Percentiles rank a stretch among this genome's conserved stretches.
Conservation (phyloP, 768 basidiomycete genomes). For the Auricularia sp. region DNA sequence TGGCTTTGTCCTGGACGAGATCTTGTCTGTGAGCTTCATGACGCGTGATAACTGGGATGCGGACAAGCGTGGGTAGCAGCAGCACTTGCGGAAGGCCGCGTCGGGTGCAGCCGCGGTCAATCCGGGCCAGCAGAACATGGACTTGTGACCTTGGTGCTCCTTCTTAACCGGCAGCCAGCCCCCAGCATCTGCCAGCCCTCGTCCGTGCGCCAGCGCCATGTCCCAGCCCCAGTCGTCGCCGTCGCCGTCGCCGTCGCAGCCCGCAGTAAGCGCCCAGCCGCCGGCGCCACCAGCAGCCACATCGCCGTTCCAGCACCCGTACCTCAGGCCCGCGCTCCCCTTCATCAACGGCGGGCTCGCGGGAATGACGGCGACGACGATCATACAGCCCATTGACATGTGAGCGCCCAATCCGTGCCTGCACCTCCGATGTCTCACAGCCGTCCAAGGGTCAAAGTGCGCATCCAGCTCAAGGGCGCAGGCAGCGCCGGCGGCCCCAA, state of each 20-base stretch:
- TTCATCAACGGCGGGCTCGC: conserved; percentile 2
- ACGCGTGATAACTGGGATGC: background rate
- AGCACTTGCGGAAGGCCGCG: background rate
- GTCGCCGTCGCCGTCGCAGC: background rate
- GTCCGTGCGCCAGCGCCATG: no score
- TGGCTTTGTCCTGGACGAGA: conserved; percentile 32
- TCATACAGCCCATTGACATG: conserved; percentile 1
- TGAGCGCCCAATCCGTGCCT: background rate
- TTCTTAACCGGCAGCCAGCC: background rate
- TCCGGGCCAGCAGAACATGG: background rate
- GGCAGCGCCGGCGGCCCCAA: background rate
- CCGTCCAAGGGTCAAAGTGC: background rate
- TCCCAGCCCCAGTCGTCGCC: no score
- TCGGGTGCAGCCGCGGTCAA: background rate
- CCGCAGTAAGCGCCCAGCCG: background rate
- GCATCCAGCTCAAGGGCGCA: background rate
- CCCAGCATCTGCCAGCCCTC: no score
- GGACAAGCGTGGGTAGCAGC: background rate
- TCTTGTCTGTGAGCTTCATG: conserved; percentile 72
- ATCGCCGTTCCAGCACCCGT: background rate
- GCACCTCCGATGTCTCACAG: background rate
- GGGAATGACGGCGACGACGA: background rate
- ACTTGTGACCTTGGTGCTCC: background rate
- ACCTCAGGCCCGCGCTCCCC: background rate
- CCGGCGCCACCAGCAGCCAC: background rate